Evolutionary conservation across 108 stramenopile species (phyloP), one percentile per base, ranked within the genome.

Genomic region (Nitzschia sp.): DNA sequence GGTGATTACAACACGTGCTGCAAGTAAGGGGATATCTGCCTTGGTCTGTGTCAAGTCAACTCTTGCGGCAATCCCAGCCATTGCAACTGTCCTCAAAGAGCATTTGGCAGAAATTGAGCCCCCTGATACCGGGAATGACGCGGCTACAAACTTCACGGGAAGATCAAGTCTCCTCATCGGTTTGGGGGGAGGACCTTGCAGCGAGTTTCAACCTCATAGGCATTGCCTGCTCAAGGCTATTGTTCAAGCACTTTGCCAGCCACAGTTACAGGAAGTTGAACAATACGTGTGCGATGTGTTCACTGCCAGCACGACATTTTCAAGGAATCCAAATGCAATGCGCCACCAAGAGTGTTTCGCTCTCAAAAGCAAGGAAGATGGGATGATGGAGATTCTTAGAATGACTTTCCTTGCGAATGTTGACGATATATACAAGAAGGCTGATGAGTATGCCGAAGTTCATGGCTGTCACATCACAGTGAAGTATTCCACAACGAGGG

Each of bases 311-410:
- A 92, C 94, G 15, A 59, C 76, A 21, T 91, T 77, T 71, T 77
- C 57, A 53, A 80, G 87, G 41, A 95, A 92, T 63, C 71, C 78
- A 19, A 86, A 93, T 64, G 87, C 87, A 24, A 91, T 90, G 90
- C 77, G 87, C 1, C 94, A 95, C 67, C 90, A 95, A 67, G 92
- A 91, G 65, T 95, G 94, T 70, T 95, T 93, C 65, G 94, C 94
- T 25, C 79, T 95, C 67, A 89, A 84, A 53, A 60, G 57, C 39
- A 77, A 85, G 14, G 87, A 90, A 10, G 86, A 86, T 15, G 90
- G 90, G 2, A 90, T 95, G 85, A 86, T 95, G 86, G 86, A 86
- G 51, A 73, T 94, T 34, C 51, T 89, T 54, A 86, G 90, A 17
- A 90, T 87, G 65, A 85, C 88, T 11, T 95, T 93, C 66, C 70